A percentile compares a stretch with the other conserved stretches of the same genome.
Evolutionary conservation across 495 filamentous ascomycete genomes (phyloP).

Genomic region (Xeromyces bisporus): DNA sequence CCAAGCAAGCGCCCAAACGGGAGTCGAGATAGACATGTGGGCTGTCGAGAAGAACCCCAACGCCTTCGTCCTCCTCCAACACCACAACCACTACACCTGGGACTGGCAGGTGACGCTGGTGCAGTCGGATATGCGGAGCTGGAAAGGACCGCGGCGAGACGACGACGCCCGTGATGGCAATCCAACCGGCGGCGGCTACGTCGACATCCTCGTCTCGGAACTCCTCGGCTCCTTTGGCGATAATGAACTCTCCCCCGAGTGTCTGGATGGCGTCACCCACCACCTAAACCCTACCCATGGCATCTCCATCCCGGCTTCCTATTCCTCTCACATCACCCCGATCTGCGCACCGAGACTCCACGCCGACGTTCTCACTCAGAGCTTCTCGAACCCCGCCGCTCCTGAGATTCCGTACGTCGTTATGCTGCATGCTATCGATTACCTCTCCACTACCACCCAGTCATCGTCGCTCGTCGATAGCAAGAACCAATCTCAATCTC

Average conservation of each 20-base stretch:
- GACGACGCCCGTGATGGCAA: constrained; percentile 1
- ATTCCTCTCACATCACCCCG: constrained; percentile 80
- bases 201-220: constrained; percentile 90
- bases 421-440: constrained; percentile 78
- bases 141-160: constrained; percentile 49
- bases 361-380: constrained; percentile 53
- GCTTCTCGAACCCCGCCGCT: constrained; percentile 44
- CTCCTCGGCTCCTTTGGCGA: constrained; percentile 85
- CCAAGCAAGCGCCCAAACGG: constrained; percentile 55
- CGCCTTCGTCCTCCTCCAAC: constrained; percentile 78
- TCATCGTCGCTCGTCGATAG: constrained; percentile 5
- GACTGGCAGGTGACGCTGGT: constrained; percentile 59
- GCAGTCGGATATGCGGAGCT: constrained; percentile 92
- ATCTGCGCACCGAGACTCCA: constrained; percentile 79
- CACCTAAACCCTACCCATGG: constrained; percentile 62
- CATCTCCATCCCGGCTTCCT: constrained; percentile 83
- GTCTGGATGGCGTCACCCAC: constrained; percentile 75
- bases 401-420: constrained; percentile 83
- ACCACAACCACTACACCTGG: constrained; percentile 70
- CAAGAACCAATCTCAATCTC: constrained; percentile 1
- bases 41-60: constrained; percentile 98
- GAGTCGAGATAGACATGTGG: constrained; percentile 67
- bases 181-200: constrained; percentile 31
- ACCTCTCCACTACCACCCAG: constrained; percentile 37
- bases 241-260: constrained; percentile 83